Conservation (phyloP, 805 yeast species). For the Candida insectalens region DNA sequence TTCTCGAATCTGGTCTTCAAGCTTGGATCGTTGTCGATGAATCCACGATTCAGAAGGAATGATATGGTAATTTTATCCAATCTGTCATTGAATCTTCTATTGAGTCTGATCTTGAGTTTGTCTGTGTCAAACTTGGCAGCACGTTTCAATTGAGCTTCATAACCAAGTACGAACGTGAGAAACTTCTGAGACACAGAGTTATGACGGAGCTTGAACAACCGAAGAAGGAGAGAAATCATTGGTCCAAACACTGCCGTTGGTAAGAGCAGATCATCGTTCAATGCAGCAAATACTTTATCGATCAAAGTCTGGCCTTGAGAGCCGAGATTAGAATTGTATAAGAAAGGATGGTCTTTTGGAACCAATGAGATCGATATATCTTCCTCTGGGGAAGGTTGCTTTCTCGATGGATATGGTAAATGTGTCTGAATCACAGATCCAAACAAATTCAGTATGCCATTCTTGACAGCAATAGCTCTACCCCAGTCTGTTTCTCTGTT, state of each 20-base stretch:
- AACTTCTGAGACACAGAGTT: constrained; percentile 45
- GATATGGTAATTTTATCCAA: constrained; percentile 23
- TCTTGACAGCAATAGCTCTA: constrained; percentile 47
- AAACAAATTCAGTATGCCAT: constrained; percentile 68
- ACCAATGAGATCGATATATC: constrained; percentile 43
- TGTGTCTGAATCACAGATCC: constrained; percentile 50
- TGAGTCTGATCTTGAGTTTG: constrained; percentile 20
- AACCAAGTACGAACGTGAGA: constrained; percentile 46
- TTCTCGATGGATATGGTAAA: constrained; percentile 32
- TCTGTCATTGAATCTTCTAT: constrained; percentile 27
- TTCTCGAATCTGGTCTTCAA: constrained; percentile 24
- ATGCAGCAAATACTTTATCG: constrained; percentile 49
- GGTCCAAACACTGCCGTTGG: constrained; percentile 58
- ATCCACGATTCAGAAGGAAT: constrained; percentile 23
- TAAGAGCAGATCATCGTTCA: constrained; percentile 45
- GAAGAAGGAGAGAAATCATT: constrained; percentile 51
- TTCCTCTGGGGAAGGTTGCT: not conserved
- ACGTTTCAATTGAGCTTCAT: constrained; percentile 47
- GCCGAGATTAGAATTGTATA: constrained; percentile 41
- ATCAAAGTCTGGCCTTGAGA: constrained; percentile 64
- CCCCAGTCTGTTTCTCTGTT: constrained; percentile 40
- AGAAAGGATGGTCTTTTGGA: constrained; percentile 52
- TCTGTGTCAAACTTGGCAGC: constrained; percentile 37
- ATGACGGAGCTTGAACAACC: constrained; percentile 59
- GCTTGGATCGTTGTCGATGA: constrained; percentile 22